Conservation (phyloP, 192 early-diverging fungal species). For the Oehlia diaphana region DNA sequence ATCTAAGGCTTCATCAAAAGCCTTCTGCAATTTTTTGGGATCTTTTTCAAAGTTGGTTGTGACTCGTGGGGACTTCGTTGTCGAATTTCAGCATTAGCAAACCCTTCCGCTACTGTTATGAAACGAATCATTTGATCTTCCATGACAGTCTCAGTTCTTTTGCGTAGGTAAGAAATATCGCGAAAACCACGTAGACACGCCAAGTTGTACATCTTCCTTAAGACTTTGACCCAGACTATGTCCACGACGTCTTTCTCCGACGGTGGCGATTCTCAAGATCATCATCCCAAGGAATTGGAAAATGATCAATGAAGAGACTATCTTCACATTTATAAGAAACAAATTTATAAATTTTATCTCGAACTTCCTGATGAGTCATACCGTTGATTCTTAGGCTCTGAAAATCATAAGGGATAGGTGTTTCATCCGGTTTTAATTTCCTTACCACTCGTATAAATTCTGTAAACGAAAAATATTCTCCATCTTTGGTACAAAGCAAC, state of each 20-base stretch:
- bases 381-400: conserved; percentile 8
- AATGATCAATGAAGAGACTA: not conserved
- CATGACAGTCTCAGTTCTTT: not conserved
- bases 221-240: not conserved
- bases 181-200: conserved; percentile 8
- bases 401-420: conserved; percentile 8
- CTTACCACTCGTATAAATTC: conserved; percentile 5
- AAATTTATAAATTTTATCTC: conserved; percentile 18
- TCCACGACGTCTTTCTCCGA: not conserved
- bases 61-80: not conserved
- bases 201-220: conserved; percentile 1
- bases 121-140: not conserved
- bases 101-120: not conserved
- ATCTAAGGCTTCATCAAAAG: conserved; percentile 20
- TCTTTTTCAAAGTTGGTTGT: not conserved
- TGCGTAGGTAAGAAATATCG: not conserved
- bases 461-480: conserved; percentile 13
- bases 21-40: not conserved
- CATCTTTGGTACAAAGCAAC: conserved; percentile 12
- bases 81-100: not conserved
- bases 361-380: conserved; percentile 25
- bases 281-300: not conserved
- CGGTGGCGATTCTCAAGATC: conserved; percentile 20
- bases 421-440: not conserved
- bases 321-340: not conserved